Conservation (phyloP, 2,329 filamentous ascomycete species). For the Cytospora schulzeri region DNA sequence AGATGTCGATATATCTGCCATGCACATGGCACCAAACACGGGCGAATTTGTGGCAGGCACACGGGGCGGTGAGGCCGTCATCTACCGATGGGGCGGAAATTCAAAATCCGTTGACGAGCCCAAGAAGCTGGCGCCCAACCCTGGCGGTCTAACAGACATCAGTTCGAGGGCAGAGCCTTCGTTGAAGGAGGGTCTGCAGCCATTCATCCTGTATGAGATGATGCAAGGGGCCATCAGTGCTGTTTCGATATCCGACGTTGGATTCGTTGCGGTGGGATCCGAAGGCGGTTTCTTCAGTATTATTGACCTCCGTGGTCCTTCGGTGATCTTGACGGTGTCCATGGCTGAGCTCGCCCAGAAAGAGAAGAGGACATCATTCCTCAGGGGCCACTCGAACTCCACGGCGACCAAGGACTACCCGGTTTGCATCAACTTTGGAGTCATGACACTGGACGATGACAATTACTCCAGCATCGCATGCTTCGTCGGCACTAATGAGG, state of each 20-base stretch:
- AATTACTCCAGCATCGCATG: slow-evolving; percentile 92
- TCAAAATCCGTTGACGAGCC: slow-evolving; percentile 65
- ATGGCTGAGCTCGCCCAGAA: slow-evolving; percentile 73
- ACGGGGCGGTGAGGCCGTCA: slow-evolving; percentile 76
- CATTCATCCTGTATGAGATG: slow-evolving; percentile 80
- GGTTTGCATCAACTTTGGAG: slow-evolving; percentile 83
- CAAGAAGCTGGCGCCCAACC: slow-evolving; percentile 57
- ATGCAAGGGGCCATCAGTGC: slow-evolving; percentile 79
- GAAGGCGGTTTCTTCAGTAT: slow-evolving; percentile 79
- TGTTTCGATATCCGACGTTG: slow-evolving; percentile 84
- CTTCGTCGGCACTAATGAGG: slow-evolving; percentile 85
- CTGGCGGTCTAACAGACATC: slow-evolving; percentile 75
- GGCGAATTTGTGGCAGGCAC: slow-evolving; percentile 86
- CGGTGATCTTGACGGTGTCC: slow-evolving; percentile 76
- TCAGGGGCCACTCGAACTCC: slow-evolving; percentile 55
- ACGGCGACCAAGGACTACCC: slow-evolving; percentile 69
- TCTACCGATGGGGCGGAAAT: slow-evolving; percentile 90
- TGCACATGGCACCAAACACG: slow-evolving; percentile 78
- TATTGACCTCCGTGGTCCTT: slow-evolving; percentile 84
- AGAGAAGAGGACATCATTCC: slow-evolving; percentile 76
- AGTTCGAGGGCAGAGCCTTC: slow-evolving; percentile 68
- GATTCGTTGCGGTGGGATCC: slow-evolving; percentile 86
- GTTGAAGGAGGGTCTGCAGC: slow-evolving; percentile 70
- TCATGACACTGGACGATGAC: slow-evolving; percentile 91
- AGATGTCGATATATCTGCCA: slow-evolving; percentile 74